phyloP scores from a whole-genome alignment of 2,329 filamentous ascomycete genomes.

The Colletotrichum neosansevieriae region DNA sequence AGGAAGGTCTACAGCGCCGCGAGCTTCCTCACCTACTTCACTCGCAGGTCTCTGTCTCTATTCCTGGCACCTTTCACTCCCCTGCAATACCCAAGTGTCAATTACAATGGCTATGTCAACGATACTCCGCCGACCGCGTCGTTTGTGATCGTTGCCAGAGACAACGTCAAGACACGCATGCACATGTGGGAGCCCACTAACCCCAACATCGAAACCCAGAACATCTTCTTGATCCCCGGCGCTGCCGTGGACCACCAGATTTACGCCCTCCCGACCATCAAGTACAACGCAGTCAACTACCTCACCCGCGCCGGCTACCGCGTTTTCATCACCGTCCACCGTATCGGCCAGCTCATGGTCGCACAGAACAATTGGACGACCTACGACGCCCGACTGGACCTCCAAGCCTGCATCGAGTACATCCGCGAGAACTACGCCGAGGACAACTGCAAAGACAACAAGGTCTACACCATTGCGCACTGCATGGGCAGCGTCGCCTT shows the following conservation, averaged over 20 bases:
- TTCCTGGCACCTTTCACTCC: slow-evolving; percentile 67
- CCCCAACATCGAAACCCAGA: slow-evolving; percentile 53
- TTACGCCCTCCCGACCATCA: slow-evolving; percentile 71
- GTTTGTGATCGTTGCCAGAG: slow-evolving; percentile 61
- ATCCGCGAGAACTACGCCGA: slow-evolving; percentile 58
- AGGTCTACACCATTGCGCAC: slow-evolving; percentile 70
- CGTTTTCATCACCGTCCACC: slow-evolving; percentile 68
- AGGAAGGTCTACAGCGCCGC: slow-evolving; percentile 58
- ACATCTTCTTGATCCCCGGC: slow-evolving; percentile 72
- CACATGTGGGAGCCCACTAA: slow-evolving; percentile 68
- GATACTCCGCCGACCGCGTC: slow-evolving; percentile 58
- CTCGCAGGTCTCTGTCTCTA: slow-evolving; percentile 63
- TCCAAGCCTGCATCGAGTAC: slow-evolving; percentile 65
- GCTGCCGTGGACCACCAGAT: slow-evolving; percentile 74
- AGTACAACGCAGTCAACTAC: slow-evolving; percentile 73
- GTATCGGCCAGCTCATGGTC: slow-evolving; percentile 66
- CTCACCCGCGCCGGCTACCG: slow-evolving; percentile 71
- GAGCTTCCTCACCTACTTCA: slow-evolving; percentile 68
- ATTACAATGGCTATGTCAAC: slow-evolving; percentile 65
- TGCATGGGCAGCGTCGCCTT: slow-evolving; percentile 74
- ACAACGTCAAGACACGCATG: slow-evolving; percentile 65
- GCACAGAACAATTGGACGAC: slow-evolving; percentile 68
- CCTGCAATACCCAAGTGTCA: slow-evolving; percentile 66
- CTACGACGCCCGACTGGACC: slow-evolving; percentile 70
- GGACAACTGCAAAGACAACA: slow-evolving; percentile 46